phyloP scores from a whole-genome alignment of 345 rosid species.

The Brassica napus region Da-Ae NC_063441.1:19809501-19810000 shows the following conservation, averaged over 20 bases:
- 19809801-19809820: constrained; percentile 22
- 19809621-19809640: constrained; percentile 71
- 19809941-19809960: constrained; percentile 58
- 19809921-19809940: constrained; percentile 47
- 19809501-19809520: constrained; percentile 48
- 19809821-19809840: constrained; percentile 85
- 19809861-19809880: constrained; percentile 70
- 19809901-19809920: constrained; percentile 44
- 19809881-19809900: constrained; percentile 83
- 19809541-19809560: constrained; percentile 53
- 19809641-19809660: constrained; percentile 47
- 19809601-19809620: constrained; percentile 45
- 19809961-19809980: constrained; percentile 78
- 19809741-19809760: constrained; percentile 68
- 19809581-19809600: constrained; percentile 64
- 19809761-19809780: not conserved
- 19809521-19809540: constrained; percentile 63
- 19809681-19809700: constrained; percentile 52
- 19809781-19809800: not conserved
- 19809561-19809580: constrained; percentile 69
- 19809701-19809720: constrained; percentile 56
- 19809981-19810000: constrained; percentile 31
- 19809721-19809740: constrained; percentile 84
- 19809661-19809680: constrained; percentile 58
- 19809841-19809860: constrained; percentile 80